Evolutionary conservation across 2,329 filamentous ascomycete genomes (phyloP).

Genomic region (Tolypocladium pustulatum): DNA sequence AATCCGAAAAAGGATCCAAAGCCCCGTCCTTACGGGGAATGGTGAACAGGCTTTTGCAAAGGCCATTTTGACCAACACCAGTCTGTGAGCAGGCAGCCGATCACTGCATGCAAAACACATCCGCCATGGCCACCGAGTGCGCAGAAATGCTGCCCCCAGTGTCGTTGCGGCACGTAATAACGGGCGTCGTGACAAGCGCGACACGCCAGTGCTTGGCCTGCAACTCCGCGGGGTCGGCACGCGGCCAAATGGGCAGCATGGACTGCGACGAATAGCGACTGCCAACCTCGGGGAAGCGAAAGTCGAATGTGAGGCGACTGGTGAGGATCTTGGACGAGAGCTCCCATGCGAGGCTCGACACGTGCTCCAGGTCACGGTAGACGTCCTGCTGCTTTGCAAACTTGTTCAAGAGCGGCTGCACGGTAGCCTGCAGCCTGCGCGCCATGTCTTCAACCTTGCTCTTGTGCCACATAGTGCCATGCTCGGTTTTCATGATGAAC

Average conservation of each 20-base stretch:
- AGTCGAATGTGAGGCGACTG: conserved; percentile 31
- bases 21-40: neutral
- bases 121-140: conserved; percentile 32
- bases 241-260: conserved; percentile 36
- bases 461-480: conserved; percentile 18
- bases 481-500: conserved; percentile 23
- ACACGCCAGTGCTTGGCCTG: conserved; percentile 41
- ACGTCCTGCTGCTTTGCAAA: conserved; percentile 22
- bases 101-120: conserved; percentile 39
- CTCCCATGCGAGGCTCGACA: conserved; percentile 31
- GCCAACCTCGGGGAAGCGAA: conserved; percentile 39
- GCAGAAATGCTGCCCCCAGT: conserved; percentile 32
- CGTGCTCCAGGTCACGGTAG: conserved; percentile 28
- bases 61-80: neutral
- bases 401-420: conserved; percentile 28
- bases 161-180: conserved; percentile 44
- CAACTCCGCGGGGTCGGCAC: conserved; percentile 28
- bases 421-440: conserved; percentile 22
- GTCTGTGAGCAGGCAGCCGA: neutral
- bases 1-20: neutral
- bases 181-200: conserved; percentile 43
- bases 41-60: neutral
- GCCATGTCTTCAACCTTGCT: conserved; percentile 31
- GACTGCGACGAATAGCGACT: conserved; percentile 36
- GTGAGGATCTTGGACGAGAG: conserved; percentile 37